A percentile compares a stretch with the other conserved stretches of the same genome.
Conservation (phyloP, 805 yeast genomes). For the Scheffersomyces amazonensis region DNA sequence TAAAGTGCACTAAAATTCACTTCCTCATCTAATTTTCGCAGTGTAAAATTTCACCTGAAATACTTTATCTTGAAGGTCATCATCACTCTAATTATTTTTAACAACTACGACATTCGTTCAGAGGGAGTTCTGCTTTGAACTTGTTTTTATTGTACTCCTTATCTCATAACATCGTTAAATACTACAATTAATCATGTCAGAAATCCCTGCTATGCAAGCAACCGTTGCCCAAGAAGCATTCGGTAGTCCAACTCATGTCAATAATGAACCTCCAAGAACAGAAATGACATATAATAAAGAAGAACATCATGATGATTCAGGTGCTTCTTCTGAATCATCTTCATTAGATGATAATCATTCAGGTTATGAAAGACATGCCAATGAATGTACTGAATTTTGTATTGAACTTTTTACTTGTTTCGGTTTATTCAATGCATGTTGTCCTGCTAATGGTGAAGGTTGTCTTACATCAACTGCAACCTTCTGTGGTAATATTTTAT, state of each 20-base stretch:
- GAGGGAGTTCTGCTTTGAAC: too few species aligned
- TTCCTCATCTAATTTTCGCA: too few species aligned
- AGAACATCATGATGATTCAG: not conserved
- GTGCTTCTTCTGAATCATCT: slow-evolving; percentile 3
- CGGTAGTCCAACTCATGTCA: not conserved
- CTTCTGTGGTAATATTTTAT: slow-evolving; percentile 34
- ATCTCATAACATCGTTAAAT: too few species aligned
- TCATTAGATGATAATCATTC: slow-evolving; percentile 21
- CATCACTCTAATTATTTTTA: too few species aligned
- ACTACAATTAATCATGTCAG: not conserved
- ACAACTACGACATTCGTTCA: too few species aligned
- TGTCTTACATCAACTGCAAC: slow-evolving; percentile 33
- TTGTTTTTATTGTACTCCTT: too few species aligned
- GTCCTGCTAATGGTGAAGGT: slow-evolving; percentile 42
- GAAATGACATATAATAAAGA: not conserved
- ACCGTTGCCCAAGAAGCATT: not conserved
- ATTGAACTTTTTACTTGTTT: slow-evolving; percentile 35
- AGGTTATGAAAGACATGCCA: slow-evolving; percentile 35
- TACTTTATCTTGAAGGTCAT: too few species aligned
- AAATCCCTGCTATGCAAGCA: not conserved
- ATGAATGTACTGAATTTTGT: slow-evolving; percentile 43
- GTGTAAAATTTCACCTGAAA: too few species aligned
- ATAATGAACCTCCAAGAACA: not conserved
- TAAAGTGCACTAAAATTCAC: too few species aligned
- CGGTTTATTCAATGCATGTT: slow-evolving; percentile 37